These are phyloP conservation scores for Vachellia collinsii DNA, from an alignment of 306 rosid genomes.

Conservation along the genomic window DNA sequence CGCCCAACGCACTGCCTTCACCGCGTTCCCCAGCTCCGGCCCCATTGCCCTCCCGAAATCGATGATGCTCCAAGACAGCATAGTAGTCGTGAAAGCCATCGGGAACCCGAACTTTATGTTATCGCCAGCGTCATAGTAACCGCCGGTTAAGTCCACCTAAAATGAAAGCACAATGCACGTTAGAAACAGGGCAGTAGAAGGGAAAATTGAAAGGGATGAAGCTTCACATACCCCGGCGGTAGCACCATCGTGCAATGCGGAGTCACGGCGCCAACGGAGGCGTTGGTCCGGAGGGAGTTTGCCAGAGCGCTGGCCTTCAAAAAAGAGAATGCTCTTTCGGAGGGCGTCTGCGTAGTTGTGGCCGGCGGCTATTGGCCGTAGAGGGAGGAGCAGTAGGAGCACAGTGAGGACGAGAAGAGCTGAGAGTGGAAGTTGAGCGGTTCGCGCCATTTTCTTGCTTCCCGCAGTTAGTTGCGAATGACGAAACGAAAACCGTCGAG, in stretches of 20 bases:
- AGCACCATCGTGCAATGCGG: conserved; percentile 85
- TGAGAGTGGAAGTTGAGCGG: conserved; percentile 27
- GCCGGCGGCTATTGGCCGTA: conserved; percentile 37
- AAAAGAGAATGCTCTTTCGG: conserved; percentile 87
- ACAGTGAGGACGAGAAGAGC: conserved; percentile 43
- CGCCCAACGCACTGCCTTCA: conserved; percentile 78
- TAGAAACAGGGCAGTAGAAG: neutral
- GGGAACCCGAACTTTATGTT: conserved; percentile 96
- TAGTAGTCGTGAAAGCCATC: conserved; percentile 91
- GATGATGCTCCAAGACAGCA: conserved; percentile 88
- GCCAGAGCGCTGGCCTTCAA: conserved; percentile 99
- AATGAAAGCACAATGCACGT: conserved; percentile 37
- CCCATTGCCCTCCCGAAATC: conserved; percentile 90
- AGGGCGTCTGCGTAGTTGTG: conserved; percentile 88
- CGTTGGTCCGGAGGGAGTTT: conserved; percentile 84
- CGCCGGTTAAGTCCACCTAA: conserved; percentile 87
- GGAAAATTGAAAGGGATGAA: neutral
- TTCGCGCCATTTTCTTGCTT: conserved; percentile 50
- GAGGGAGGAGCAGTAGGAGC: conserved; percentile 48
- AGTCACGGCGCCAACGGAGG: conserved; percentile 86
- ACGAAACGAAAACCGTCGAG: conserved; percentile 40
- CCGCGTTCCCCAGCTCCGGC: conserved; percentile 66
- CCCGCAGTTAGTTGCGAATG: conserved; percentile 10
- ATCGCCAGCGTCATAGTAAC: conserved; percentile 98
- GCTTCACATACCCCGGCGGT: conserved; percentile 60